phyloP scores from a whole-genome alignment of 2,329 filamentous ascomycete species.

The Hawksworthiomyces lignivorus region DNA sequence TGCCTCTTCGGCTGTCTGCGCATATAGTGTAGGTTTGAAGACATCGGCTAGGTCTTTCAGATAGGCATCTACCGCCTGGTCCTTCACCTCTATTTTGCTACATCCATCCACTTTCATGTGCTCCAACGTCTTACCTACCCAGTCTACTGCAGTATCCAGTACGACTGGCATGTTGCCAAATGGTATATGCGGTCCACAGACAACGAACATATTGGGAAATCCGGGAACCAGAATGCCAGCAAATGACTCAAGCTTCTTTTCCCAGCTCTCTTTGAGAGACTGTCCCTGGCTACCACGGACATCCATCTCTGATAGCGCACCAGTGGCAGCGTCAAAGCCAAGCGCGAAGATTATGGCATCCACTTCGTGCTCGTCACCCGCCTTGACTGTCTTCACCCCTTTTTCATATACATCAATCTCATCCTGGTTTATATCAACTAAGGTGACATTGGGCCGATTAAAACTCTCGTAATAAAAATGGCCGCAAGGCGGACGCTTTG shows the following conservation, averaged over 20 bases:
- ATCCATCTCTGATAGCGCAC: slow-evolving; percentile 24
- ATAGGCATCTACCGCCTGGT: slow-evolving; percentile 3
- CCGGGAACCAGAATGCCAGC: slow-evolving; percentile 15
- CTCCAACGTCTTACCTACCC: slow-evolving; percentile 9
- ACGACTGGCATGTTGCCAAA: slow-evolving; percentile 8
- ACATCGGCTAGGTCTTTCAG: not conserved
- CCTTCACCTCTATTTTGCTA: slow-evolving; percentile 9
- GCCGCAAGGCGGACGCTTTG: slow-evolving; percentile 38
- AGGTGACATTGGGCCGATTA: slow-evolving; percentile 35
- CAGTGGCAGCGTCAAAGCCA: slow-evolving; percentile 28
- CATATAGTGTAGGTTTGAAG: slow-evolving; percentile 6
- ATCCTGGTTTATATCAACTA: slow-evolving; percentile 37
- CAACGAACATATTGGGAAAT: slow-evolving; percentile 14
- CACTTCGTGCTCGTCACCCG: slow-evolving; percentile 27
- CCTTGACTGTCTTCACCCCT: slow-evolving; percentile 30
- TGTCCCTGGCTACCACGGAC: slow-evolving; percentile 19
- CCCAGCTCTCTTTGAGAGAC: slow-evolving; percentile 23
- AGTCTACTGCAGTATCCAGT: slow-evolving; percentile 9
- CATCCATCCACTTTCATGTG: slow-evolving; percentile 7
- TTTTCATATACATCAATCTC: slow-evolving; percentile 30
- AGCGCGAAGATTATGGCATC: slow-evolving; percentile 27
- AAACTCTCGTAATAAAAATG: slow-evolving; percentile 41
- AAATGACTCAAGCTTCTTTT: slow-evolving; percentile 21
- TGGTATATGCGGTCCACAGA: slow-evolving; percentile 13
- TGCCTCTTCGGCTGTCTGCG: slow-evolving; percentile 4